A percentile compares a stretch with the other conserved stretches of the same genome.
These are phyloP conservation scores for Allium sativum DNA, from an alignment of 106 monocot species.

Conservation along the genomic window DNA sequence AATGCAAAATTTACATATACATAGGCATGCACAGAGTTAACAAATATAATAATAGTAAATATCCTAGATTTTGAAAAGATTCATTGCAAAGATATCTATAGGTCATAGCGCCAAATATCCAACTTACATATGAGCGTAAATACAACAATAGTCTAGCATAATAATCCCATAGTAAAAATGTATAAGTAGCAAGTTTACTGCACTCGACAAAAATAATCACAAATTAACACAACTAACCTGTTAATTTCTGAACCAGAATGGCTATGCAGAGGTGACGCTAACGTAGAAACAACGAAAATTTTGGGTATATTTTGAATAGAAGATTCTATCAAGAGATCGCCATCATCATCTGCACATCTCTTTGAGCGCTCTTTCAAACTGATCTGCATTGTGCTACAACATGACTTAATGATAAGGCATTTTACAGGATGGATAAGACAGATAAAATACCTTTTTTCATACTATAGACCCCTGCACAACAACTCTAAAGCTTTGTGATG, in stretches of 20 bases:
- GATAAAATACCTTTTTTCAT: conserved; percentile 7
- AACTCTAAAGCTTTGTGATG: conserved; percentile 96
- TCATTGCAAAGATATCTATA: no score
- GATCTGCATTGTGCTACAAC: conserved; percentile 98
- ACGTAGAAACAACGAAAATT: conserved; percentile 96
- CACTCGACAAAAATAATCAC: no score
- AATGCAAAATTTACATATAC: no score
- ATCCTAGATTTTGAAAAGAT: no score
- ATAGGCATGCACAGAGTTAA: no score
- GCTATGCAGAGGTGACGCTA: conserved; percentile 85
- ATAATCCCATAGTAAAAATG: no score
- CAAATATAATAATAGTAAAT: no score
- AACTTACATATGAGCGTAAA: no score
- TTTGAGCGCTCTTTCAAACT: conserved; percentile 84
- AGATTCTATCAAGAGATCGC: conserved; percentile 93
- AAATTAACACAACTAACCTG: conserved; percentile 38
- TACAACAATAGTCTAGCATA: no score
- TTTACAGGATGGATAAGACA: not conserved
- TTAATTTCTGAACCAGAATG: conserved; percentile 94
- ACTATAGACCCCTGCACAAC: conserved; percentile 99
- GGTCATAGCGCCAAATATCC: no score
- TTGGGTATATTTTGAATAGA: conserved; percentile 84
- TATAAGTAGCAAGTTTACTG: no score
- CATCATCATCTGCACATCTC: conserved; percentile 97
- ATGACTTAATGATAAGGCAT: conserved; percentile 17